Evolutionary conservation across 495 filamentous ascomycete species (phyloP), one percentile per base, ranked within the genome.

Genomic region (Amphirosellinia nigrospora): DNA sequence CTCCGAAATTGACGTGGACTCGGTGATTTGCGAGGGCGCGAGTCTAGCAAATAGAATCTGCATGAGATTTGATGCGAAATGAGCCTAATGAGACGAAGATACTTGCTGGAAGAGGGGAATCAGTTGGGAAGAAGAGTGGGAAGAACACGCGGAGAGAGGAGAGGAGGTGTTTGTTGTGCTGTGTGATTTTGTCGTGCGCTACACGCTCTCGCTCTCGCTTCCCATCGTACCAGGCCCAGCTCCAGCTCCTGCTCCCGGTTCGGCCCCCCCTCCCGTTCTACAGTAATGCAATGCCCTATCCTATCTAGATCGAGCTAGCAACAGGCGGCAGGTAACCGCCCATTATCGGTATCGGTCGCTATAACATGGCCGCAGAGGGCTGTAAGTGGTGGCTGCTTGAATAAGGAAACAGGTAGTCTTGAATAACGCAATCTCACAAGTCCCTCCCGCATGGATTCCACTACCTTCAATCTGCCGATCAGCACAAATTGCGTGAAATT

Each of bases 121-220:
- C n/a, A 32, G 52, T 68, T 59, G 65, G 53, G 65, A 59, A 58
- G 65, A 39, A 59, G 64, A 59, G 48, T 11, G 28, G 28, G 39
- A 58, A 28, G 38, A 26, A 59, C 11, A 53, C 19, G 39, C 55
- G 39, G 34, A 36, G 53, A 48, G 52, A 46, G 21, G 43, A 64
- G 43, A 64, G 64, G 56, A 68, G 66, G 66, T 60, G 66, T 8
- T 10, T 39, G 56, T 15, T 34, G 62, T 50, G 63, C 55, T 55
- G 41, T 48, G 60, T 63, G 41, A 1, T 64, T 11, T 64, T 3
- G 41, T 46, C 41, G 23, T 36, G 63, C n/a, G n/a, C n/a, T n/a
- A n/a, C n/a, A n/a, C n/a, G n/a, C n/a, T n/a, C n/a, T 38, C 16
- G 32, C 63, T 26, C 43, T 13, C 38, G 9, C 59, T 5, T 60